Base-by-base conservation (phyloP, 495 filamentous ascomycete genomes). In the Aspergillus incahuasiensis region DNA sequence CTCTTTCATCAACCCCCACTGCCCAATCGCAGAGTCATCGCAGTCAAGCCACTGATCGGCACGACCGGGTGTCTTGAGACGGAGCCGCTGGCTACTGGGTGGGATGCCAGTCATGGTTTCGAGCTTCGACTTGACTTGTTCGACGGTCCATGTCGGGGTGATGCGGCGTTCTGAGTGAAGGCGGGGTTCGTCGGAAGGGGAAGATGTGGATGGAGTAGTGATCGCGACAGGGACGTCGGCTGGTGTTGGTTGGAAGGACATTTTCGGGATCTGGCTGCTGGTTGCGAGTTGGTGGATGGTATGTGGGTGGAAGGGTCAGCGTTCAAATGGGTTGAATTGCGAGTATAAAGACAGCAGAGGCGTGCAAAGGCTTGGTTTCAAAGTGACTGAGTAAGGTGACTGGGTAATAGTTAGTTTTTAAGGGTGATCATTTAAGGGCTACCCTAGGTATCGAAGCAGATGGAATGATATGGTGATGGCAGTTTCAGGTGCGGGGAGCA, bases 21-120 rank as follows among this genome's bases (percentile, higher is more conserved):
- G 63, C 3, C 71, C 67, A 56, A 78, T 69, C 24, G 61, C 42
- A 4, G 57, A 59, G 5, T 70, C 68, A 44, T 74, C 71, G 6
- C 57, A 63, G 18, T 74, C 71, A 44, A 71, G 57, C 74, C 76
- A 77, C 43, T 71, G 68, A 46, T 71, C 66, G 18, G 63, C 57
- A 25, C 58, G 62, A 6, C 72, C 73, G 9, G 70, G 73, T 2
- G 64, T 56, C 50, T 74, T 79, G 20, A 79, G 63, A 11, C 53
- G 63, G 48, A 98, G 79, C 48, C 78, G 81, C 70, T 97, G 95
- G 55, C 81, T 83, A 9, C 80, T 79, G 11, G 91, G 89, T 2
- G 94, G 91, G 16, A 98, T 83, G 49, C 94, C 94, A 2, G 94
- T 98, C 74, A 98, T 83, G 56, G 92, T 88, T 67, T 97, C 92